Conservation (phyloP, 768 basidiomycete genomes). For the Boletus rubescentipes region DNA sequence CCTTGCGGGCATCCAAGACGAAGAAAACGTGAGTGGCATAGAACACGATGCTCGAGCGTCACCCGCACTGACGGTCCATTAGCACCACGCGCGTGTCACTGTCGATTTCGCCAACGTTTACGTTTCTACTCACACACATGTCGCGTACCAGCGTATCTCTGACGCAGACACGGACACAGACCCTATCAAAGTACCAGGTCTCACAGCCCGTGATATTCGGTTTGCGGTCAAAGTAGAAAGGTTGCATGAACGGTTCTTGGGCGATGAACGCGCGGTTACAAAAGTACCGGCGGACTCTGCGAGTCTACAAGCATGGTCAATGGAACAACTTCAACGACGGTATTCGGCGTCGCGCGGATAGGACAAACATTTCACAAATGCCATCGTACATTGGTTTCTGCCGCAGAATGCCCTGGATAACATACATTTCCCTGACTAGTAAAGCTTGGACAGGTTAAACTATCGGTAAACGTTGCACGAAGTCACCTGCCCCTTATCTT, state of each 20-base stretch:
- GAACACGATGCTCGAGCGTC: not conserved
- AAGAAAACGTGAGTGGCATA: constrained; percentile 32
- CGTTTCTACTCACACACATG: constrained; percentile 28
- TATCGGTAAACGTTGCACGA: not conserved
- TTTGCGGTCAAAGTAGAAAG: constrained; percentile 45
- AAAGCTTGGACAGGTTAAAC: not conserved
- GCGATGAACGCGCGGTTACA: constrained; percentile 21
- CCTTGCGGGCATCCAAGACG: constrained; percentile 26
- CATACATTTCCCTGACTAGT: constrained; percentile 4
- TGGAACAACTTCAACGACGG: constrained; percentile 23
- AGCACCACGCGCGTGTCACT: constrained; percentile 35
- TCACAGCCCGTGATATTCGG: constrained; percentile 52
- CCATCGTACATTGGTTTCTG: not conserved
- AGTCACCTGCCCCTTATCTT: constrained; percentile 6
- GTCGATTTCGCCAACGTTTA: constrained; percentile 25
- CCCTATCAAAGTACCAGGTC: constrained; percentile 34
- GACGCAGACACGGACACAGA: constrained; percentile 8
- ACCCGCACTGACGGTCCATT: not conserved
- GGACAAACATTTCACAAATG: not conserved
- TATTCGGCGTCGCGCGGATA: constrained; percentile 11
- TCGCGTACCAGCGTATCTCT: constrained; percentile 18
- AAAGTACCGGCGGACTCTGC: constrained; percentile 15
- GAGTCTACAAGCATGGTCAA: constrained; percentile 22
- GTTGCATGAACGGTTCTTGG: constrained; percentile 27
- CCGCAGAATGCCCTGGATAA: constrained; percentile 4